These are phyloP conservation scores for Neonectria ditissima DNA, from an alignment of 2,329 filamentous ascomycete genomes.

Conservation along the genomic window DNA sequence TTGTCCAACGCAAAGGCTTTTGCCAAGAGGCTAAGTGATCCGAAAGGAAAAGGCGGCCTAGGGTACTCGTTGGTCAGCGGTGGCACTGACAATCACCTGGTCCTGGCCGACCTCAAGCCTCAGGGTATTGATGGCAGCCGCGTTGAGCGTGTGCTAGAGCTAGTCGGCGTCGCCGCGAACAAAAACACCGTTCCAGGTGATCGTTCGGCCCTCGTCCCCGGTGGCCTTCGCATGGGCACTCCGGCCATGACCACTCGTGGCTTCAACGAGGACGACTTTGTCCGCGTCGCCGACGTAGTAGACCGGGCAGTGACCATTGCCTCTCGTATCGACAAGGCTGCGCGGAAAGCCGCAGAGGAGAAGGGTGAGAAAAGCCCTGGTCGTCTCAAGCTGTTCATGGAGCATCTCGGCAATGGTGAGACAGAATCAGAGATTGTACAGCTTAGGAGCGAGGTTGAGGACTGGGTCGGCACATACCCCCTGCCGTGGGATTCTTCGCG, in stretches of 20 bases:
- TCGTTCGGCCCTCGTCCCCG: conserved; percentile 91
- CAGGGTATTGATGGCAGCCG: conserved; percentile 89
- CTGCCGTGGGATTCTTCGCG: conserved; percentile 71
- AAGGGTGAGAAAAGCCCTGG: conserved; percentile 74
- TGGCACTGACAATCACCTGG: conserved; percentile 97
- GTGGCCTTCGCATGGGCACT: conserved; percentile 92
- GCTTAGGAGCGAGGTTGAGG: conserved; percentile 78
- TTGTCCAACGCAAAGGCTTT: conserved; percentile 92
- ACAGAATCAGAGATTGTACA: conserved; percentile 78
- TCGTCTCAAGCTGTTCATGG: conserved; percentile 75
- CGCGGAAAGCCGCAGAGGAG: conserved; percentile 75
- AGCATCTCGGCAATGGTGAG: conserved; percentile 75
- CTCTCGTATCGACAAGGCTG: conserved; percentile 78
- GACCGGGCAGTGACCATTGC: conserved; percentile 86
- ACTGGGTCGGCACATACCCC: conserved; percentile 81
- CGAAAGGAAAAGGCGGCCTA: conserved; percentile 80
- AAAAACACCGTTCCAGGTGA: conserved; percentile 99
- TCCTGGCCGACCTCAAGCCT: conserved; percentile 90
- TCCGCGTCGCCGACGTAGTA: conserved; percentile 85
- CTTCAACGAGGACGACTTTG: conserved; percentile 91
- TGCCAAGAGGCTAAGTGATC: conserved; percentile 72
- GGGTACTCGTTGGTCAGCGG: conserved; percentile 92
- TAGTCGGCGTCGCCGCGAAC: conserved; percentile 96
- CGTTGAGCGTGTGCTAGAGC: conserved; percentile 89
- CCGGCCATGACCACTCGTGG: conserved; percentile 98